Evolutionary conservation across 331 rosid genomes (phyloP).

Genomic region (Malus hybrid): DNA sequence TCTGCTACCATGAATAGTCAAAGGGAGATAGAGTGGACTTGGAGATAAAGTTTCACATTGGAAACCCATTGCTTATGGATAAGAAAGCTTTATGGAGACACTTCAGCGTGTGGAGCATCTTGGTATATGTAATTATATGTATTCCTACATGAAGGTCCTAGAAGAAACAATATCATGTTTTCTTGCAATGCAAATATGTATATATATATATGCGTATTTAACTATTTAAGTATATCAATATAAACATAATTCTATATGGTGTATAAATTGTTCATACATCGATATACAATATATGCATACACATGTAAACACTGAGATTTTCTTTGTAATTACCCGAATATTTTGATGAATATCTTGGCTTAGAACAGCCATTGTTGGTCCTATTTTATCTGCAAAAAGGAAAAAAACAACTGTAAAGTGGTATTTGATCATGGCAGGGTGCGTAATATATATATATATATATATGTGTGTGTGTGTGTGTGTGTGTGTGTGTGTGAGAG

Average conservation of each 20-base stretch:
- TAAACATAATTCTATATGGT: neutral
- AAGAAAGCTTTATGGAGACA: neutral
- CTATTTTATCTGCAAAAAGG: conserved; percentile 72
- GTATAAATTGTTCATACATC: neutral
- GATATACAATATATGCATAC: too few relatives aligned
- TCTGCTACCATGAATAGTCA: neutral
- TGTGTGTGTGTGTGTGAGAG: neutral
- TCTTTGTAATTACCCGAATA: conserved; percentile 49
- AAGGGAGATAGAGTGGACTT: neutral
- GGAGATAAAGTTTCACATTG: neutral
- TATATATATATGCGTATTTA: too few relatives aligned
- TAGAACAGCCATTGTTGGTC: conserved; percentile 89
- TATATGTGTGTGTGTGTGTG: too few relatives aligned
- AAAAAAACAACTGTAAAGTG: neutral
- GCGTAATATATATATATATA: neutral
- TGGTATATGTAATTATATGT: neutral
- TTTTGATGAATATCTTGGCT: conserved; percentile 79
- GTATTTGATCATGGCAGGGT: neutral
- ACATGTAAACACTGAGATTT: neutral
- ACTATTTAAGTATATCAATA: too few relatives aligned
- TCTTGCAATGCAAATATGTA: neutral
- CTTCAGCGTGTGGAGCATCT: neutral
- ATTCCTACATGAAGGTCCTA: neutral
- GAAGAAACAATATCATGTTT: neutral
- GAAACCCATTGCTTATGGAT: neutral